Percentiles rank a stretch among this genome's conserved stretches.
Conservation (phyloP, 352 stramenopile species). For the Phytophthora pini region DNA sequence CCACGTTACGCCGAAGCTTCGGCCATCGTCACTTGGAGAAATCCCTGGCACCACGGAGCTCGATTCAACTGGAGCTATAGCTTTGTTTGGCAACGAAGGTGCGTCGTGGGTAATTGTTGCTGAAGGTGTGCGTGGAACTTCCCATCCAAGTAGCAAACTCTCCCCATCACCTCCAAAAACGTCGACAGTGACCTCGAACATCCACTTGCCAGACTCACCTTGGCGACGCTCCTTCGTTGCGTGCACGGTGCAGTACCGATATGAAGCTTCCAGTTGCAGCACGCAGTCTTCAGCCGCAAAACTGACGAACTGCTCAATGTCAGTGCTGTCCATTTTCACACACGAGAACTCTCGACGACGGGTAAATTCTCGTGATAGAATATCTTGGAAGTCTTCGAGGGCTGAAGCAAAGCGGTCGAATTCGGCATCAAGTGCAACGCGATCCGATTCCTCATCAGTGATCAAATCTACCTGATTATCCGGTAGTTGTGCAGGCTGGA, state of each 20-base stretch:
- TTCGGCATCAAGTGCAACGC: conserved; percentile 33
- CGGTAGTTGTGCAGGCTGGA: background rate
- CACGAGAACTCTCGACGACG: conserved; percentile 70
- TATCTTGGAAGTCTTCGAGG: conserved; percentile 59
- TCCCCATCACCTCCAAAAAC: conserved; percentile 67
- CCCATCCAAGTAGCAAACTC: conserved; percentile 81
- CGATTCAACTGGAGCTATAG: background rate
- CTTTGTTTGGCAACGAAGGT: conserved; percentile 4
- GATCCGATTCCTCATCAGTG: background rate
- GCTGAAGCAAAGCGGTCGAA: conserved; percentile 44
- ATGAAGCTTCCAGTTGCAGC: conserved; percentile 66
- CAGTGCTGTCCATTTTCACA: conserved; percentile 74
- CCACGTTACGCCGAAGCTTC: conserved; percentile 77
- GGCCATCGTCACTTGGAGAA: conserved; percentile 55
- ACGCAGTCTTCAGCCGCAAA: conserved; percentile 82
- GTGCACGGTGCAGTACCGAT: conserved; percentile 74
- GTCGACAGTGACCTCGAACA: conserved; percentile 78
- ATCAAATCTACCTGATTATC: conserved; percentile 11
- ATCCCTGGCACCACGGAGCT: conserved; percentile 60
- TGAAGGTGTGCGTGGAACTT: conserved; percentile 51
- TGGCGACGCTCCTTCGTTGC: conserved; percentile 75
- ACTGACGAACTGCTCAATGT: conserved; percentile 64
- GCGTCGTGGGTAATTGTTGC: background rate
- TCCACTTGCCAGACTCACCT: conserved; percentile 79
- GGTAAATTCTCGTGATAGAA: conserved; percentile 67